phyloP scores from a whole-genome alignment of 2,329 filamentous ascomycete species.

The Aspergillus persii region DNA sequence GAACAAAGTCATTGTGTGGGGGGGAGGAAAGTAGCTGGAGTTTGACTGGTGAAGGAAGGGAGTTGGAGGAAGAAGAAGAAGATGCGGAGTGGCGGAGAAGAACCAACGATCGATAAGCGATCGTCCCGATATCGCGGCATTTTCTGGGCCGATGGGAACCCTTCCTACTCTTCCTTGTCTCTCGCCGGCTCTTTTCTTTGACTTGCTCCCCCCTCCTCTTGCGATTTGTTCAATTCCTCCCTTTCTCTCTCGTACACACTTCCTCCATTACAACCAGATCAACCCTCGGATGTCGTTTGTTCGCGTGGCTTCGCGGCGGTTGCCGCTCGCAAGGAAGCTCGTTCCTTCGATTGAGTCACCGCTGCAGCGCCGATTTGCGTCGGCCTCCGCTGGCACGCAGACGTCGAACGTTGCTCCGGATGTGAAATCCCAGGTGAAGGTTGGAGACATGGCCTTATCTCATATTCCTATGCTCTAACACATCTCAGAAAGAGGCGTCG shows the following conservation, averaged over 20 bases:
- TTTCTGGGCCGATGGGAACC: constrained; percentile 15
- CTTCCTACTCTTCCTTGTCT: not conserved
- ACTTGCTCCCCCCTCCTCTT: constrained; percentile 2
- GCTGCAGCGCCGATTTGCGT: constrained; percentile 33
- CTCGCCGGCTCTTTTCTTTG: constrained; percentile 7
- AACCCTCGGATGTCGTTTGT: constrained; percentile 30
- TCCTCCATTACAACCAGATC: not conserved
- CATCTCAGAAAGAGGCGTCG: constrained; percentile 44
- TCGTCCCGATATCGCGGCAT: constrained; percentile 28
- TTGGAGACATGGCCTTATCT: constrained; percentile 4
- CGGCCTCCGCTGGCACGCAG: constrained; percentile 16
- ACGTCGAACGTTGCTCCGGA: constrained; percentile 21
- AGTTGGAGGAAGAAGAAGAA: not conserved
- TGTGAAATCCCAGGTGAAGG: constrained; percentile 27
- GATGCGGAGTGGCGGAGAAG: constrained; percentile 14
- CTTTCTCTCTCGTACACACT: not conserved
- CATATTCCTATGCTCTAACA: not conserved
- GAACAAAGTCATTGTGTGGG: constrained; percentile 17
- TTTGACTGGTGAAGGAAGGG: not conserved
- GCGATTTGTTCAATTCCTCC: constrained; percentile 2
- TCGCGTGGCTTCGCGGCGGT: constrained; percentile 35
- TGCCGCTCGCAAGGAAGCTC: constrained; percentile 31
- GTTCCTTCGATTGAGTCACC: constrained; percentile 33
- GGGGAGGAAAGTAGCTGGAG: not conserved
- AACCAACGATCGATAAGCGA: constrained; percentile 11